These are phyloP conservation scores for Phytopythium kandeliae DNA, from an alignment of 352 stramenopile species.

Conservation along the genomic window DNA sequence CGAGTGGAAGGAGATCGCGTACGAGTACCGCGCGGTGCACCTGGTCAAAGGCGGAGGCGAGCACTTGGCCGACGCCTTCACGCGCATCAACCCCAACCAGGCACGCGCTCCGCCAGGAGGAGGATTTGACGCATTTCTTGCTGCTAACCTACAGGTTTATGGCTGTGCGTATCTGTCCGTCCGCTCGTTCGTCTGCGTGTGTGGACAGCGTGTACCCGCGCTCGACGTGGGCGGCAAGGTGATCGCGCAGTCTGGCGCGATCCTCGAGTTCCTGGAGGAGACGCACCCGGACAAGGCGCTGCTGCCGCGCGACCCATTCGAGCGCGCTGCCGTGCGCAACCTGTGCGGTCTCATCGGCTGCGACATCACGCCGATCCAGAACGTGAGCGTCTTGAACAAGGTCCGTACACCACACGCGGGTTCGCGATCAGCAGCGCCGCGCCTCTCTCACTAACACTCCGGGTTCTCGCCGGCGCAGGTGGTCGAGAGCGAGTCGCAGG, in stretches of 20 bases:
- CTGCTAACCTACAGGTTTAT: not conserved
- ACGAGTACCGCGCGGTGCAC: slow-evolving; percentile 73
- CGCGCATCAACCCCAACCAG: slow-evolving; percentile 59
- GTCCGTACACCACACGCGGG: no score
- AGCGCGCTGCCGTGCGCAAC: slow-evolving; percentile 71
- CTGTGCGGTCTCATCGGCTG: slow-evolving; percentile 87
- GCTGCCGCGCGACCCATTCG: slow-evolving; percentile 62
- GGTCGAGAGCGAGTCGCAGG: slow-evolving; percentile 35
- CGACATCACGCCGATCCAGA: slow-evolving; percentile 88
- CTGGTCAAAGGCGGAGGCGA: slow-evolving; percentile 56
- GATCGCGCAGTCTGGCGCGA: slow-evolving; percentile 84
- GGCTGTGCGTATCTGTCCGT: no score
- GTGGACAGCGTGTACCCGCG: slow-evolving; percentile 58
- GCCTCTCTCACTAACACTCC: not conserved
- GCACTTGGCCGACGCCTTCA: slow-evolving; percentile 51
- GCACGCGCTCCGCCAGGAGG: slow-evolving; percentile 6
- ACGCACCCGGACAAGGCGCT: slow-evolving; percentile 71
- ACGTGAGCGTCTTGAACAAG: slow-evolving; percentile 68
- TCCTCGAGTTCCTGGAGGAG: slow-evolving; percentile 93
- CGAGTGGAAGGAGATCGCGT: slow-evolving; percentile 78
- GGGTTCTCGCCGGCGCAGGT: slow-evolving; percentile 45
- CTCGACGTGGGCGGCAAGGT: slow-evolving; percentile 77
- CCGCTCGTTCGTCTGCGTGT: no score
- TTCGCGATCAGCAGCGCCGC: no score
- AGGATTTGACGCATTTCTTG: not conserved